phyloP scores from a whole-genome alignment of 306 rosid genomes.

The Heteromeles arbutifolia region DNA sequence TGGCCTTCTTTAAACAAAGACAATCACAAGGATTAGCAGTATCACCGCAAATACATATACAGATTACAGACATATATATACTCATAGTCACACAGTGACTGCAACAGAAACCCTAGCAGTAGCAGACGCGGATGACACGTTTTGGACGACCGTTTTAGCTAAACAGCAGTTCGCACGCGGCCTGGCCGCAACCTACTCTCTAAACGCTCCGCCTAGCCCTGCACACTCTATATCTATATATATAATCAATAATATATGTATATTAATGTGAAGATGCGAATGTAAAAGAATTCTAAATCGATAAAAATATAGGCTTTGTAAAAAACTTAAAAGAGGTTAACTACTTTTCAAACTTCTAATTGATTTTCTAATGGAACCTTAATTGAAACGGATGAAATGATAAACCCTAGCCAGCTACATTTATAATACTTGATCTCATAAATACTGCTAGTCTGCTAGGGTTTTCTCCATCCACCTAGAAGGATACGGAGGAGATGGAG shows the following conservation, averaged over 20 bases:
- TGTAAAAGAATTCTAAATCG: too few relatives aligned
- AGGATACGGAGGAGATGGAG: too few relatives aligned
- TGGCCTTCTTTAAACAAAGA: background rate
- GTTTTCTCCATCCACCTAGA: too few relatives aligned
- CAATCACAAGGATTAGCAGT: background rate
- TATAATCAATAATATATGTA: too few relatives aligned
- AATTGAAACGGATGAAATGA: too few relatives aligned
- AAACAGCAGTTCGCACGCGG: background rate
- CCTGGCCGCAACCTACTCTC: background rate
- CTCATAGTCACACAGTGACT: background rate
- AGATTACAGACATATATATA: background rate
- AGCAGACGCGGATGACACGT: background rate
- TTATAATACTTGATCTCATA: background rate
- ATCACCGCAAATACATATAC: background rate
- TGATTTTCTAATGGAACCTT: fast-evolving
- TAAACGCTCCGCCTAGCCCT: background rate
- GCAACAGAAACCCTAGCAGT: background rate
- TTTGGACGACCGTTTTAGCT: background rate
- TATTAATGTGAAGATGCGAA: too few relatives aligned
- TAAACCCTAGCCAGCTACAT: too few relatives aligned
- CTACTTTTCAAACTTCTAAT: too few relatives aligned
- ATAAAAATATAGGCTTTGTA: too few relatives aligned
- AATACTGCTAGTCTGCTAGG: too few relatives aligned
- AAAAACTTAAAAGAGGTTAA: fast-evolving
- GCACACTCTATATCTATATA: background rate